Evolutionary conservation across 805 yeast species (phyloP), one percentile per base, ranked within the genome.

Genomic region (Monosporozyma servazzii): DNA sequence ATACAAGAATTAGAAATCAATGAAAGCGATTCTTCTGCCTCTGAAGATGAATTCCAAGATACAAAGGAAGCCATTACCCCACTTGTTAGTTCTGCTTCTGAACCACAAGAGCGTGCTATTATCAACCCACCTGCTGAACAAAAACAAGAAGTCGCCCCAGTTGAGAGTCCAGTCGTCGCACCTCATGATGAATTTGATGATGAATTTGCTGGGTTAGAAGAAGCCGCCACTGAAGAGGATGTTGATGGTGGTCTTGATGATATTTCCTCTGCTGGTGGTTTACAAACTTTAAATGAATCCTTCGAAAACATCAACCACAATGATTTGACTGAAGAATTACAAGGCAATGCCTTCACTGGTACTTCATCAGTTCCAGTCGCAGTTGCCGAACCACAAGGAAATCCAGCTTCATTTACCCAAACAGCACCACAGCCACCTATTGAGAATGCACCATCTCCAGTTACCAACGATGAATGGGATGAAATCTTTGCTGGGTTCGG

Each of bases 401-500:
- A 13, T 5, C 20, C 20, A 20, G 17, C 37, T 15, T 5, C 17
- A 13, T 15, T 33, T 15, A 5, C 3, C n/a, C 46, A 43, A 20
- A 25, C 41, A n/a, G 11, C 40, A 15, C 25, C 9, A 9, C 25
- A 39, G 13, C 11, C 31, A 37, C 43, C 47, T 17, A 15, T 29
- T 6, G 25, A 17, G 8, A 48, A 27, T 39, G 15, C 52, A 13
- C 50, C 29, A 46, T 43, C 23, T 20, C 53, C 52, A 37, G 68
- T 61, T 53, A 70, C 67, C 30, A 77, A 74, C 49, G 95, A 88
- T 61, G 97, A 89, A 66, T 89, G 97, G 97, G 96, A 89, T 62
- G 90, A 88, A 69, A 76, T 89, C 25, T 89, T 89, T 71, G 91
- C 95, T 3, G 96, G 95, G 0, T 86, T 87, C 64, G 90, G 91